Conservation (phyloP, 2,329 filamentous ascomycete genomes). For the Trichoderma sp. region DNA sequence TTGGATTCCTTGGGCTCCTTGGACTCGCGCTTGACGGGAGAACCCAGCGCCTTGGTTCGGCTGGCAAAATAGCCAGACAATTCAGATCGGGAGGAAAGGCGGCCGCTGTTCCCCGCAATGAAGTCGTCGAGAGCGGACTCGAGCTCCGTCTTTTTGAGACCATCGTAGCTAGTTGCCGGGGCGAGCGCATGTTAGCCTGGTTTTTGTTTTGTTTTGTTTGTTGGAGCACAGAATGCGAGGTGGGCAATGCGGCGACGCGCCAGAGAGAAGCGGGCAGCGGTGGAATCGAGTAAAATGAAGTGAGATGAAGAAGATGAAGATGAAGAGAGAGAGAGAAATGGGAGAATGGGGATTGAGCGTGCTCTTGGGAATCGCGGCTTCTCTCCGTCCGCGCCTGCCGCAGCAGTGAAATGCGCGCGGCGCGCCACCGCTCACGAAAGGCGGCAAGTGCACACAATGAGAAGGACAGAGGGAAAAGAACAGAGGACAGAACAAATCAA, state of each 20-base stretch:
- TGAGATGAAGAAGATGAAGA: background rate
- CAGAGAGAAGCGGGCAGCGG: background rate
- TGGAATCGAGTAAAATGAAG: background rate
- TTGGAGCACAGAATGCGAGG: background rate
- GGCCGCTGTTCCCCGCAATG: constrained; percentile 67
- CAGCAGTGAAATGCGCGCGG: background rate
- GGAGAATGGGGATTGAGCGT: background rate
- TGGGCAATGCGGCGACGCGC: background rate
- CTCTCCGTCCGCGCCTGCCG: background rate
- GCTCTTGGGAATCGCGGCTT: background rate
- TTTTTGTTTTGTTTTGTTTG: background rate
- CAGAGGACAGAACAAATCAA: constrained; percentile 10
- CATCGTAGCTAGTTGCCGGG: constrained; percentile 58
- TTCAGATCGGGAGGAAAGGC: constrained; percentile 61
- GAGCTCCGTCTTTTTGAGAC: constrained; percentile 76
- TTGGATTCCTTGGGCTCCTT: constrained; percentile 37
- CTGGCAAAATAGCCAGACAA: constrained; percentile 76
- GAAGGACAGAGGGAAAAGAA: background rate
- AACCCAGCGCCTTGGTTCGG: constrained; percentile 59
- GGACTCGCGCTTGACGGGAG: constrained; percentile 61
- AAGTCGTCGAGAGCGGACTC: constrained; percentile 73
- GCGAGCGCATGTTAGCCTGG: constrained; percentile 19
- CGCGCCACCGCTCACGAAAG: background rate
- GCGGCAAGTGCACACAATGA: background rate
- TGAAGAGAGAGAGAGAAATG: background rate